phyloP scores from a whole-genome alignment of 768 basidiomycete species.

The Lepiota brunneoincarnata region DNA sequence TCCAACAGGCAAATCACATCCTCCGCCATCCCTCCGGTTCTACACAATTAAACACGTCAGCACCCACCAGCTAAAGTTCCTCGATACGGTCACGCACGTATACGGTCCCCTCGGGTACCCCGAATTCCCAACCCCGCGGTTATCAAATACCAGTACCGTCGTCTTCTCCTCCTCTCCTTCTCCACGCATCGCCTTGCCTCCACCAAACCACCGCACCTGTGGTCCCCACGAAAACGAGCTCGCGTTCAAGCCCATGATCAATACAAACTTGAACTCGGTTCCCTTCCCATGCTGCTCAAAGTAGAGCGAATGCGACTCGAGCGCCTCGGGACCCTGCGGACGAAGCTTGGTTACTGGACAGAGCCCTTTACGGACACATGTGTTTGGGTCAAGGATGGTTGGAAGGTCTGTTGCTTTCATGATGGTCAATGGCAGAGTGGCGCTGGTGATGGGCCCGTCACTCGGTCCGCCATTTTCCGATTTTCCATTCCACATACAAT shows the following conservation, averaged over 20 bases:
- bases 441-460: background rate
- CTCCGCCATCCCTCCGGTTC: slow-evolving; percentile 76
- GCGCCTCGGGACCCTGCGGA: slow-evolving; percentile 38
- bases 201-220: slow-evolving; percentile 63
- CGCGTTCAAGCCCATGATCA: slow-evolving; percentile 78
- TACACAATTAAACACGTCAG: slow-evolving; percentile 22
- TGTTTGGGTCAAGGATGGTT: slow-evolving; percentile 56
- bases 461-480: too few relatives aligned
- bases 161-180: slow-evolving; percentile 36
- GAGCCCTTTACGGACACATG: slow-evolving; percentile 68
- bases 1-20: slow-evolving; percentile 68
- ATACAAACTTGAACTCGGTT: slow-evolving; percentile 55
- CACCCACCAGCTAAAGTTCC: background rate
- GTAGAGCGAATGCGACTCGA: slow-evolving; percentile 74
- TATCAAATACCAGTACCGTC: slow-evolving; percentile 75
- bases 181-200: slow-evolving; percentile 24
- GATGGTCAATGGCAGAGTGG: background rate
- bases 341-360: slow-evolving; percentile 64
- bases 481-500: too few relatives aligned
- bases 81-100: slow-evolving; percentile 54
- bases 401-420: slow-evolving; percentile 19
- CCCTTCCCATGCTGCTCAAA: slow-evolving; percentile 71
- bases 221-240: slow-evolving; percentile 60
- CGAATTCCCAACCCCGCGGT: slow-evolving; percentile 80
- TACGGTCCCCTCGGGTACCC: slow-evolving; percentile 72